These are phyloP conservation scores for Pseudocercospora cruenta DNA, from an alignment of 2,329 filamentous ascomycete species.

Conservation along the genomic window DNA sequence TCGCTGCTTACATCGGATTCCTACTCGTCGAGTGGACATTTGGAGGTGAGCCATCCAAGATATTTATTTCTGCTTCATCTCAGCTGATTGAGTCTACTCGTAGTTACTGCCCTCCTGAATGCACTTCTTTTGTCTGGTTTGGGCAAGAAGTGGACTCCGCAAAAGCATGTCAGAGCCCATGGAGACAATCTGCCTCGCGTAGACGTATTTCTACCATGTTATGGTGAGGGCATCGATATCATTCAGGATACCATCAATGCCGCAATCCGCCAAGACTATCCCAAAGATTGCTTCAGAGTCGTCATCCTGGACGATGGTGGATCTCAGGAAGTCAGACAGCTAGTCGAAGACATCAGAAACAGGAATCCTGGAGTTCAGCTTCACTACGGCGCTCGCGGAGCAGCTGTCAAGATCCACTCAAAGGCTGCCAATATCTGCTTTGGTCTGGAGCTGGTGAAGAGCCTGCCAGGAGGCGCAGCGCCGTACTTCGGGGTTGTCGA, in stretches of 20 bases:
- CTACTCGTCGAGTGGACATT: slow-evolving; percentile 23
- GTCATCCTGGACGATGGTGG: slow-evolving; percentile 25
- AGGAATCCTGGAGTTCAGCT: slow-evolving; percentile 17
- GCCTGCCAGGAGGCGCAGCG: slow-evolving; percentile 26
- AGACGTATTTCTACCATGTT: slow-evolving; percentile 25
- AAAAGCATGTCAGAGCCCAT: slow-evolving; percentile 17
- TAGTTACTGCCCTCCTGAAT: slow-evolving; percentile 21
- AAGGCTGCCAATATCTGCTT: slow-evolving; percentile 26
- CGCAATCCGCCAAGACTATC: slow-evolving; percentile 25
- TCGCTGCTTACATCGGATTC: slow-evolving; percentile 16
- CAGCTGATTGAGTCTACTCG: not conserved
- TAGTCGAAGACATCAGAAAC: slow-evolving; percentile 13
- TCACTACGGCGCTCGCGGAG: slow-evolving; percentile 21
- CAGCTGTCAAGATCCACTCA: slow-evolving; percentile 25
- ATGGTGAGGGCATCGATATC: slow-evolving; percentile 24
- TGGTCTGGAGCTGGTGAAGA: slow-evolving; percentile 26
- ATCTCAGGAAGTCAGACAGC: slow-evolving; percentile 13
- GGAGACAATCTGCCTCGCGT: slow-evolving; percentile 19
- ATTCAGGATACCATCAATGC: slow-evolving; percentile 25
- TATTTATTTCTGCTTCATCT: too few relatives aligned
- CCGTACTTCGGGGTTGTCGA: slow-evolving; percentile 27
- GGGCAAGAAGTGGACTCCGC: slow-evolving; percentile 24
- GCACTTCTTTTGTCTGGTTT: slow-evolving; percentile 17
- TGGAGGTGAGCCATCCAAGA: slow-evolving; percentile 8
- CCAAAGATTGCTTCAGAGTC: slow-evolving; percentile 19